Conservation (phyloP, 2,329 filamentous ascomycete genomes). For the Sporothrix luriei region DNA sequence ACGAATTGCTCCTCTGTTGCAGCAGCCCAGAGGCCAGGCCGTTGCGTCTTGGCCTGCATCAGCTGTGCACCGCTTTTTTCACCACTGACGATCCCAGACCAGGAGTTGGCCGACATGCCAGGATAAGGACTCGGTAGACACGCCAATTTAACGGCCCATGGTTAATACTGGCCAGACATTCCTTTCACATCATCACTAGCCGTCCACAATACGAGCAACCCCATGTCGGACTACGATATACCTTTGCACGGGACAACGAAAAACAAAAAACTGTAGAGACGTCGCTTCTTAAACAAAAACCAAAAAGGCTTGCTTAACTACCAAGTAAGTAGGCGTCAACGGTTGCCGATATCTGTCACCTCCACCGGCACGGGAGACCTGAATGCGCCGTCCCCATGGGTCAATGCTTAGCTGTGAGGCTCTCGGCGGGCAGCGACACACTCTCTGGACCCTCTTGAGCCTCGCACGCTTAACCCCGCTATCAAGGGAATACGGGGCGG, state of each 20-base stretch:
- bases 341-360: too few relatives aligned
- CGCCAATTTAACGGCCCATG: conserved; percentile 15
- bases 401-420: conserved; percentile 3
- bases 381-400: too few relatives aligned
- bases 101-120: conserved; percentile 1
- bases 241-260: not conserved
- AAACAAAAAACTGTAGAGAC: not conserved
- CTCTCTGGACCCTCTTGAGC: too few relatives aligned
- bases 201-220: conserved; percentile 8
- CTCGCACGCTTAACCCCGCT: not conserved
- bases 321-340: not conserved
- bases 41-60: conserved; percentile 17
- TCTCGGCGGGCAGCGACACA: too few relatives aligned
- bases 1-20: conserved; percentile 6
- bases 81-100: not conserved
- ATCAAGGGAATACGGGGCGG: not conserved
- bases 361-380: too few relatives aligned
- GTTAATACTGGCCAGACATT: conserved; percentile 1
- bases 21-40: not conserved
- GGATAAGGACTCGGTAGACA: not conserved
- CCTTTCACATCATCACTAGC: conserved; percentile 7
- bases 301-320: conserved; percentile 17
- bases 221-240: not conserved
- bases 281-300: too few relatives aligned
- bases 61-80: not conserved